phyloP scores from a whole-genome alignment of 768 basidiomycete genomes.

The Chalciporus piperatus region DNA sequence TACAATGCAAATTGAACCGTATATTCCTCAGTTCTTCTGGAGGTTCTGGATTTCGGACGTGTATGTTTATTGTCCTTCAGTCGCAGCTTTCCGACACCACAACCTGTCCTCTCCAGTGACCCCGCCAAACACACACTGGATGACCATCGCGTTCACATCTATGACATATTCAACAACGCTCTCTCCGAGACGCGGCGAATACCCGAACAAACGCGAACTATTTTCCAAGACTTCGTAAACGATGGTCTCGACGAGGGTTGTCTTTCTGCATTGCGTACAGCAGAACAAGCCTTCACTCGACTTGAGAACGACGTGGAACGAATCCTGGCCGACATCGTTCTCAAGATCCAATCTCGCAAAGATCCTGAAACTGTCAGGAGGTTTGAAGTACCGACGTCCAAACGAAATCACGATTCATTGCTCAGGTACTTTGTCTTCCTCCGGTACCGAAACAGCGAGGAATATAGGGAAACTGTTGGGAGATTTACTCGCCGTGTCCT shows the following conservation, averaged over 20 bases:
- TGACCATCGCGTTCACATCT: constrained; percentile 46
- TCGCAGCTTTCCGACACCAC: neutral
- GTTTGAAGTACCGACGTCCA: constrained; percentile 21
- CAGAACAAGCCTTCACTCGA: constrained; percentile 40
- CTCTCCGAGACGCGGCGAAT: constrained; percentile 44
- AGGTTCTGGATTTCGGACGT: constrained; percentile 47
- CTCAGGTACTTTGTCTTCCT: constrained; percentile 54
- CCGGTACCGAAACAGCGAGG: constrained; percentile 54
- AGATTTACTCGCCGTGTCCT: constrained; percentile 24
- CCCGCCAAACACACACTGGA: constrained; percentile 28
- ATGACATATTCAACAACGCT: constrained; percentile 51
- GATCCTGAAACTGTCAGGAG: constrained; percentile 2
- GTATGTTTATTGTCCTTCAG: constrained; percentile 28
- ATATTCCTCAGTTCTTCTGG: constrained; percentile 48
- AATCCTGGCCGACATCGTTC: constrained; percentile 36
- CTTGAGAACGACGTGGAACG: constrained; percentile 44
- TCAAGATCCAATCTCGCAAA: constrained; percentile 27
- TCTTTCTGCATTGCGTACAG: constrained; percentile 35
- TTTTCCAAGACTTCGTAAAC: constrained; percentile 43
- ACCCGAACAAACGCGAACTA: constrained; percentile 31
- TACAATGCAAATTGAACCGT: constrained; percentile 29
- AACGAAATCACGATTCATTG: constrained; percentile 35
- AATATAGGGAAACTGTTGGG: constrained; percentile 40
- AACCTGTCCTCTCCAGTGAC: constrained; percentile 14
- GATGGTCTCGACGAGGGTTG: constrained; percentile 37